These are phyloP conservation scores for Metschnikowia sp. DNA, from an alignment of 805 yeast species.

Conservation along the genomic window DNA sequence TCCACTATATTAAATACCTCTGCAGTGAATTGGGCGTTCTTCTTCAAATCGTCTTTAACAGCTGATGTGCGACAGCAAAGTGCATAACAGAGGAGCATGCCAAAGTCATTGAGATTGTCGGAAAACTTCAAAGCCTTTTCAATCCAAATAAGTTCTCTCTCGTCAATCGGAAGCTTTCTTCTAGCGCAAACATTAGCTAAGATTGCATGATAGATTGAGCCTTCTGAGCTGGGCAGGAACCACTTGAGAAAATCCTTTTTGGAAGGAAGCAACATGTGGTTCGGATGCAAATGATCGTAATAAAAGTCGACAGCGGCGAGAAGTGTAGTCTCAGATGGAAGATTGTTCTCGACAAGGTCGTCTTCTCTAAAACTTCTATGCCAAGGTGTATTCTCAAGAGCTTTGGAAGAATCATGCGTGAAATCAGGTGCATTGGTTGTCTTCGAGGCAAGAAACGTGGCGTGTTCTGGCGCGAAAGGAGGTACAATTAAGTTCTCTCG, in stretches of 20 bases:
- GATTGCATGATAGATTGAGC: slow-evolving; percentile 25
- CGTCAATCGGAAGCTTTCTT: slow-evolving; percentile 3
- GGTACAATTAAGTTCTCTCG: too few relatives aligned
- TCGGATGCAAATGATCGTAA: slow-evolving; percentile 22
- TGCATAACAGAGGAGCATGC: slow-evolving; percentile 23
- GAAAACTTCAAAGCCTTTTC: slow-evolving; percentile 17
- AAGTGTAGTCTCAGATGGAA: slow-evolving; percentile 23
- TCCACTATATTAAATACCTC: slow-evolving; percentile 21
- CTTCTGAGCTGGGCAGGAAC: slow-evolving; percentile 20
- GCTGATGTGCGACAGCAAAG: slow-evolving; percentile 17
- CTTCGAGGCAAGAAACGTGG: too few relatives aligned
- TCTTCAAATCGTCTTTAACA: slow-evolving; percentile 10
- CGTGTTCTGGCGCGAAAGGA: too few relatives aligned
- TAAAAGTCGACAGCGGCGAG: slow-evolving; percentile 22
- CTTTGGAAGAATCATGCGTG: too few relatives aligned
- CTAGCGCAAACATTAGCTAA: slow-evolving; percentile 21
- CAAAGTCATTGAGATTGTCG: slow-evolving; percentile 27
- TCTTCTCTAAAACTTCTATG: not conserved
- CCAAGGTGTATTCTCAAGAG: too few relatives aligned
- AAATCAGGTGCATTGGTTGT: too few relatives aligned
- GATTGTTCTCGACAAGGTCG: slow-evolving; percentile 20
- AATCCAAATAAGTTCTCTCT: slow-evolving; percentile 24
- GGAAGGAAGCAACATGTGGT: slow-evolving; percentile 21
- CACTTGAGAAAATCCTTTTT: slow-evolving; percentile 19
- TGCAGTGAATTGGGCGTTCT: slow-evolving; percentile 13